Conservation (phyloP, 495 filamentous ascomycete species). For the Xylaria flabelliformis region DNA sequence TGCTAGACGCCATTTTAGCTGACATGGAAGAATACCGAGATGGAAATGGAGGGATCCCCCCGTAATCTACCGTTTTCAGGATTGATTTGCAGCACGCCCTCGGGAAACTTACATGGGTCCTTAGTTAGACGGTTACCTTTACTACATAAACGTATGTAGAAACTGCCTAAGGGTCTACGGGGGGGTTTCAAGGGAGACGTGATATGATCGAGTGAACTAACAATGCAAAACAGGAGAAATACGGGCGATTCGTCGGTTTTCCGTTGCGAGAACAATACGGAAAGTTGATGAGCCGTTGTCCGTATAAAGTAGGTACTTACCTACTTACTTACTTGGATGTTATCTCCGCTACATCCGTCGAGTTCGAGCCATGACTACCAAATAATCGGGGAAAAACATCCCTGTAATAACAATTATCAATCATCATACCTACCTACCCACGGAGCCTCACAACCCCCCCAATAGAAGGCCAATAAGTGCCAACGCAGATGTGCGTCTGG, state of each 20-base stretch:
- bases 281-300: background rate
- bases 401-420: slow-evolving; percentile 2
- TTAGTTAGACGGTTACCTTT: too few species aligned
- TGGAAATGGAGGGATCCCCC: too few species aligned
- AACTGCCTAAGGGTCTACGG: too few species aligned
- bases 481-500: background rate
- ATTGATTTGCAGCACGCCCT: too few species aligned
- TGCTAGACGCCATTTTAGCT: too few species aligned
- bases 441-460: background rate
- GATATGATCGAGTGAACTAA: too few species aligned
- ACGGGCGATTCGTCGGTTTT: background rate
- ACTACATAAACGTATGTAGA: too few species aligned
- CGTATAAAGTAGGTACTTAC: background rate
- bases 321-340: background rate
- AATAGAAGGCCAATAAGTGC: background rate
- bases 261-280: background rate
- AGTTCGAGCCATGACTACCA: background rate
- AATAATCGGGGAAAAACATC: background rate
- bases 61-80: too few species aligned
- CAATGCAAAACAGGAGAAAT: background rate
- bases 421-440: background rate
- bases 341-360: slow-evolving; percentile 9
- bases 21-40: too few species aligned
- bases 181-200: too few species aligned
- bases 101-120: too few species aligned